Evolutionary conservation across 2,329 filamentous ascomycete genomes (phyloP), one percentile per base, ranked within the genome.

Genomic region (Epichloe brachyelytri): DNA sequence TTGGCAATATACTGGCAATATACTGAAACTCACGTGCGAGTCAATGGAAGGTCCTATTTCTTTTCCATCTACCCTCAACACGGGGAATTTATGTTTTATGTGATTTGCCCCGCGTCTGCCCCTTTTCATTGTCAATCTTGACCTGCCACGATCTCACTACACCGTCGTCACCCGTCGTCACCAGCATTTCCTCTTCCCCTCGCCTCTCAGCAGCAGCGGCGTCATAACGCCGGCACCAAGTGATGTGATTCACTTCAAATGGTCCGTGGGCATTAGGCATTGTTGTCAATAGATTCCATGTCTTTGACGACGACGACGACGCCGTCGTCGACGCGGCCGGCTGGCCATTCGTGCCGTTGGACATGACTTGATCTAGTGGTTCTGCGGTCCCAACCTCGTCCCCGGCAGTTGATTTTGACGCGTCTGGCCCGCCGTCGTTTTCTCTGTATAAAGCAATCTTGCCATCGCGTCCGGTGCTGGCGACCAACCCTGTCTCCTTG

Each of bases 111-210:
- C 6, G 14, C 10, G 37, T 12, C 30, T 38, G 20, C 30, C 30
- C 3, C 11, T 33, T 15, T 26, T 26, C 30, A 15, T 4, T 7
- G 10, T 34, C 43, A 19, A 37, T 34, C 43, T 46, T 55, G n/a
- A 88, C 62, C 55, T 79, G 76, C 91, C 93, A 98, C 1, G 90
- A 82, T 61, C 85, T 84, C 30, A 96, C 85, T 49, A 85, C 75
- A 0, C 93, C 93, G 68, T 97, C 90, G 64, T 98, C 93, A 0
- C 91, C 93, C 0, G 90, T 95, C 15, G 86, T 93, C 19, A 97
- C 73, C 45, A 98, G 73, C 64, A 96, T 85, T 69, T 97, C 91
- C 60, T 95, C 88, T 22, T 72, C 65, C 3, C 75, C 73, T 50
- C 67, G 74, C 55, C 69, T 73, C 62, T 75, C 75, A 1, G 68